Evolutionary conservation across 805 yeast genomes (phyloP), one percentile per base, ranked within the genome.

Genomic region (Starmera amethionina): DNA sequence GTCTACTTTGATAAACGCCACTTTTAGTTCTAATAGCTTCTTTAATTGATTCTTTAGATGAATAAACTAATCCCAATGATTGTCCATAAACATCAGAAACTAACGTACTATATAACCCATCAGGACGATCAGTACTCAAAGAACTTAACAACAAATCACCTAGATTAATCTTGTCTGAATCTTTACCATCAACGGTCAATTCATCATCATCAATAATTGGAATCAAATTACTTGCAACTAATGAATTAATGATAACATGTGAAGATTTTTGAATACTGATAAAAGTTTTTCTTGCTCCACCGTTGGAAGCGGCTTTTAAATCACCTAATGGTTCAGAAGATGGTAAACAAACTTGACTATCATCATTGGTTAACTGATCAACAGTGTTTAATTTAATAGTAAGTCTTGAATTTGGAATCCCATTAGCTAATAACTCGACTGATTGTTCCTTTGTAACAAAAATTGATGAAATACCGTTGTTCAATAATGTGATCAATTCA

Each of bases 1-100:
- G 79, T 52, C 98, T 80, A 8, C 96, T 86, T 61, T 83, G 96
- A 63, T 93, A 93, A 2, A 93, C 96, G 42, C 98, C 98, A 9
- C 85, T 77, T 38, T 76, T 73, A 18, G 85, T 81, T 44, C 75
- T 76, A 49, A 93, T 74, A 11, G 97, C 93, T 52, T 83, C 89
- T 35, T 73, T 63, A 52, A 93, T 77, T 30, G 96, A 85, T 50
- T 82, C 88, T 34, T 63, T 63, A 0, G 96, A 86, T 0, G 97
- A 90, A 64, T 88, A 93, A 9, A 90, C 97, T 27, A 90, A 70
- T 5, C 98, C 98, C 39, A 93, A 68, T 2, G 89, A 78, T 42
- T 79, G 80, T 43, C 84, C 79, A 41, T 78, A 67, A 30, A 58
- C 49, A 49, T 82, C 87, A 15, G 79, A 76, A 34, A 93, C 95